These are phyloP conservation scores for Russula olivacea DNA, from an alignment of 768 basidiomycete genomes.

Conservation along the genomic window DNA sequence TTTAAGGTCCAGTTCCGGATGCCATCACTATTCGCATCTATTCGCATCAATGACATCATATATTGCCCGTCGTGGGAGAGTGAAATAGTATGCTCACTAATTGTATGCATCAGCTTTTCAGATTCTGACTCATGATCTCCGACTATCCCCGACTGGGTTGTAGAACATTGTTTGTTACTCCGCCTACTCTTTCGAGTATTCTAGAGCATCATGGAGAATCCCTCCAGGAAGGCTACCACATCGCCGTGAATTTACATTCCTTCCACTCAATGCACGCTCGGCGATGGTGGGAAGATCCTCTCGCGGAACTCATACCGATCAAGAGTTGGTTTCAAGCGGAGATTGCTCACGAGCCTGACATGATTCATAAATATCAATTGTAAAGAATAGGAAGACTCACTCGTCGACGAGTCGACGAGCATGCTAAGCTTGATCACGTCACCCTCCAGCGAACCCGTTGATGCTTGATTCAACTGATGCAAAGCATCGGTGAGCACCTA, in stretches of 20 bases:
- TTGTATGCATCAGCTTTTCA: too few relatives aligned
- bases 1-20: neutral
- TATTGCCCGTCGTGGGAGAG: too few relatives aligned
- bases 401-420: conserved; percentile 51
- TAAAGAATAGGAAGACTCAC: conserved; percentile 35
- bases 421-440: conserved; percentile 50
- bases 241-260: conserved; percentile 34
- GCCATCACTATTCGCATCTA: too few relatives aligned
- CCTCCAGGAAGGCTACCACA: conserved; percentile 47
- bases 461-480: conserved; percentile 52
- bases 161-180: too few relatives aligned
- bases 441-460: conserved; percentile 56
- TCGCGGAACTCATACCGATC: conserved; percentile 58
- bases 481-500: conserved; percentile 53
- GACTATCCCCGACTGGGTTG: too few relatives aligned
- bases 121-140: too few relatives aligned
- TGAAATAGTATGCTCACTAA: too few relatives aligned
- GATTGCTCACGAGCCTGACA: conserved; percentile 49
- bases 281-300: conserved; percentile 52
- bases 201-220: conserved; percentile 11
- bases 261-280: conserved; percentile 40
- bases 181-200: neutral
- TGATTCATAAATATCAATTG: neutral
- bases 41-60: neutral
- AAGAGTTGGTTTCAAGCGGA: conserved; percentile 56